These are phyloP conservation scores for Tilletia setariae DNA, from an alignment of 1,284 basidiomycete species.

Conservation along the genomic window DNA sequence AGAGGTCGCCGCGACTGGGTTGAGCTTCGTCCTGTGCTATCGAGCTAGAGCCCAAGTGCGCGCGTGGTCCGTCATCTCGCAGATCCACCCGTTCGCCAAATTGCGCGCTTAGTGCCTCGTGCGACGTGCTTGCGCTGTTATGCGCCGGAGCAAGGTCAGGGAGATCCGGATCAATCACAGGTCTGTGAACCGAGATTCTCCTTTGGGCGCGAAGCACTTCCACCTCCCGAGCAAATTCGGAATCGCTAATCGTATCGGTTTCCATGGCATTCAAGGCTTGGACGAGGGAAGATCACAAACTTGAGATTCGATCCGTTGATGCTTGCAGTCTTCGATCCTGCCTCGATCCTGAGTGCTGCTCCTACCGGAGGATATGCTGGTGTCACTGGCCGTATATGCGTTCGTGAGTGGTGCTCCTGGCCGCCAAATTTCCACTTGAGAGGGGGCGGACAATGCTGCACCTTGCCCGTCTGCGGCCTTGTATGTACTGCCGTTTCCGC, in stretches of 20 bases:
- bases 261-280: constrained; percentile 1
- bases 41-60: not conserved
- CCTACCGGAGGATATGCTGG: too few relatives aligned
- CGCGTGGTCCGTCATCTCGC: constrained; percentile 10
- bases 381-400: too few relatives aligned
- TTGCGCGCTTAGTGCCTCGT: constrained; percentile 4
- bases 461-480: too few relatives aligned
- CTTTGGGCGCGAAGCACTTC: constrained; percentile 51
- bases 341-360: too few relatives aligned
- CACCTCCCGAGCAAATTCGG: constrained; percentile 49
- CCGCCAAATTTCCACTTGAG: too few relatives aligned
- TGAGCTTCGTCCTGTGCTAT: not conserved
- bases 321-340: not conserved
- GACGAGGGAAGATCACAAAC: not conserved
- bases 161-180: constrained; percentile 50
- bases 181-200: constrained; percentile 45
- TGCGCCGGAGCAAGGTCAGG: constrained; percentile 35
- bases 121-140: constrained; percentile 3
- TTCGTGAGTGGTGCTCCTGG: too few relatives aligned
- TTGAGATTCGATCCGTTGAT: too few relatives aligned
- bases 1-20: constrained; percentile 13
- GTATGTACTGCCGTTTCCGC: too few relatives aligned
- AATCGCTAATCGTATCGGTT: constrained; percentile 27
- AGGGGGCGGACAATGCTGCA: too few relatives aligned
- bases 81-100: constrained; percentile 5